These are phyloP conservation scores for Plasmodium gaboni DNA, from an alignment of 169 alveolate genomes.

Conservation along the genomic window DNA sequence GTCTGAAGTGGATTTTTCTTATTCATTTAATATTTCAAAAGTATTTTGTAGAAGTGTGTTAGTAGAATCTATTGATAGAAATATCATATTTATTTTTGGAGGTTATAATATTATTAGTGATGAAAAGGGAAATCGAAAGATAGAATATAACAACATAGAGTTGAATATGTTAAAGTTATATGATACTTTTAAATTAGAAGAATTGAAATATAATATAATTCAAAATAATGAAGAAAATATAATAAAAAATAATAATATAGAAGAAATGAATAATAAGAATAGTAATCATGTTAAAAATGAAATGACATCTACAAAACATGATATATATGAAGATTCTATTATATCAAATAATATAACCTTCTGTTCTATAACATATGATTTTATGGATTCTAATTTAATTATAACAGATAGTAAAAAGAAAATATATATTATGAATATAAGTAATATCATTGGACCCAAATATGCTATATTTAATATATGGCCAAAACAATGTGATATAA, in stretches of 20 bases:
- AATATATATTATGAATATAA: constrained; percentile 55
- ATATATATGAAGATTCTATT: constrained; percentile 9
- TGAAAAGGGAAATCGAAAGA: constrained; percentile 64
- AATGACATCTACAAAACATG: neutral
- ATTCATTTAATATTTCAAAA: constrained; percentile 52
- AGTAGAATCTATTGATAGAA: constrained; percentile 65
- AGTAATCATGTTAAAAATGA: neutral
- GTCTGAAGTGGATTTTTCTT: constrained; percentile 67
- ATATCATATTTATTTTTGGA: constrained; percentile 65
- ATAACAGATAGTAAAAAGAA: constrained; percentile 40
- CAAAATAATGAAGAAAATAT: neutral
- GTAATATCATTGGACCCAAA: constrained; percentile 65
- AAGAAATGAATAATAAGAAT: neutral
- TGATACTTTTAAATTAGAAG: constrained; percentile 64
- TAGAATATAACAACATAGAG: constrained; percentile 30
- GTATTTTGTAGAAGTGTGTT: constrained; percentile 43
- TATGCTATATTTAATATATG: constrained; percentile 52
- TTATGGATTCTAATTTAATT: constrained; percentile 44
- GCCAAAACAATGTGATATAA: constrained; percentile 44
- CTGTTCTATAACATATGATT: constrained; percentile 58
- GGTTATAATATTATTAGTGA: constrained; percentile 66
- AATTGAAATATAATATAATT: constrained; percentile 42
- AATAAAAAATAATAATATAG: constrained; percentile 4
- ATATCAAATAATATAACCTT: constrained; percentile 14
- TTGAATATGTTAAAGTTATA: constrained; percentile 61